Percentiles rank a stretch among this genome's conserved stretches.
Evolutionary conservation across 192 early-diverging fungal species (phyloP).

Genomic region (Fimicolochytrium jonesii): DNA sequence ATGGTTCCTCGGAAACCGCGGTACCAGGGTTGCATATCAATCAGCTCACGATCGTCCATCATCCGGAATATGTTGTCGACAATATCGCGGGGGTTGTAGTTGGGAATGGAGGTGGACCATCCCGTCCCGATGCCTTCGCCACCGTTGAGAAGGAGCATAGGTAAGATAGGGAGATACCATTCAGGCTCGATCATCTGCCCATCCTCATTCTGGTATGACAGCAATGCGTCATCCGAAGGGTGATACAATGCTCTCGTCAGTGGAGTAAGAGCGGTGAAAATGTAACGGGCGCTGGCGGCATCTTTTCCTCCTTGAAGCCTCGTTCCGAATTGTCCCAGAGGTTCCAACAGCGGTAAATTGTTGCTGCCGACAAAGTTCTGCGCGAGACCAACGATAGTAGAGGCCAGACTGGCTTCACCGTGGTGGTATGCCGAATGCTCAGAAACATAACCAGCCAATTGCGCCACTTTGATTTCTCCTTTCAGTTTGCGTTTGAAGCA

Average conservation of each 20-base stretch:
- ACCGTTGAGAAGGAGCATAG: conserved; percentile 93
- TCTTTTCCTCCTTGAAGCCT: conserved; percentile 87
- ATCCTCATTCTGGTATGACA: conserved; percentile 85
- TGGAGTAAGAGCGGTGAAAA: conserved; percentile 70
- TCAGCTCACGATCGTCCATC: conserved; percentile 68
- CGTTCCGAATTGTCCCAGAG: conserved; percentile 90
- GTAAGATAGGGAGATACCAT: conserved; percentile 86
- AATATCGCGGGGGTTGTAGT: conserved; percentile 77
- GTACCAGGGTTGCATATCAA: conserved; percentile 89
- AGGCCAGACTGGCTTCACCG: conserved; percentile 76
- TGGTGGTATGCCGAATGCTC: conserved; percentile 94
- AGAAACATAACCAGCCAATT: conserved; percentile 83
- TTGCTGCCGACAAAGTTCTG: conserved; percentile 95
- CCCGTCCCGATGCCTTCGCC: conserved; percentile 94
- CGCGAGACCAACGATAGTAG: conserved; percentile 89
- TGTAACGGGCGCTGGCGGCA: conserved; percentile 96
- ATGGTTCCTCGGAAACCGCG: conserved; percentile 74
- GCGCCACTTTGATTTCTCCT: conserved; percentile 82
- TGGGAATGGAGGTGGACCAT: conserved; percentile 56
- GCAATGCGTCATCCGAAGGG: conserved; percentile 74
- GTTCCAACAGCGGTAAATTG: conserved; percentile 82
- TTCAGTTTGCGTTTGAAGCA: conserved; percentile 79
- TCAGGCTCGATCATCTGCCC: conserved; percentile 88
- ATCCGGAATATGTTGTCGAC: conserved; percentile 76
- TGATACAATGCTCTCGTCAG: conserved; percentile 77